Evolutionary conservation across 305 asterid genomes (phyloP).

Genomic region (Striga hermonthica): DNA sequence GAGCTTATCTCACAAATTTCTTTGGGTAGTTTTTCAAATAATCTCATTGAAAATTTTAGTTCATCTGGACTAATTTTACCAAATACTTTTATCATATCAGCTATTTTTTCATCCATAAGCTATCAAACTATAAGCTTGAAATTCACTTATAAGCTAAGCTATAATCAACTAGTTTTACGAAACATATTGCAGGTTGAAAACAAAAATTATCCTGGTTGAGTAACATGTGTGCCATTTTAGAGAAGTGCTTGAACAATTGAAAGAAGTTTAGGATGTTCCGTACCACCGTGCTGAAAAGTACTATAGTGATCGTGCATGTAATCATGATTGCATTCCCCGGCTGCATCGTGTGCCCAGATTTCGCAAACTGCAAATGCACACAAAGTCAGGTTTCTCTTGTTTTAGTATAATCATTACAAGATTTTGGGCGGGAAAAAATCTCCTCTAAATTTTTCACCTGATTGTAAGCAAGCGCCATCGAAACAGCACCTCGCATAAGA

Average conservation of each 20-base stretch:
- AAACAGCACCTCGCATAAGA: slow-evolving; percentile 83
- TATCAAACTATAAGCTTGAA: too few species aligned
- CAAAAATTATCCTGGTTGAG: too few species aligned
- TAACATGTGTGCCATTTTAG: too few species aligned
- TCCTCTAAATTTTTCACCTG: slow-evolving; percentile 45
- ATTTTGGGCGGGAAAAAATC: neutral
- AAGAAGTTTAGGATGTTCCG: slow-evolving; percentile 11
- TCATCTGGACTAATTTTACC: too few species aligned
- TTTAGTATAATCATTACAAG: neutral
- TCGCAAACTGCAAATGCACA: slow-evolving; percentile 53
- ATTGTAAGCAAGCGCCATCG: slow-evolving; percentile 82
- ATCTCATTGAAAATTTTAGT: too few species aligned
- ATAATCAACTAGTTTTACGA: too few species aligned
- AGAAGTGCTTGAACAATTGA: neutral
- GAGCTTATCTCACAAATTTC: too few species aligned
- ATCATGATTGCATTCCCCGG: slow-evolving; percentile 66
- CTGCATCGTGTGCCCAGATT: slow-evolving; percentile 59
- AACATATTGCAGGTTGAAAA: too few species aligned
- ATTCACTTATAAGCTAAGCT: too few species aligned
- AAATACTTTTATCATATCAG: too few species aligned
- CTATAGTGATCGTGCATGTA: slow-evolving; percentile 70
- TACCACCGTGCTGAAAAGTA: slow-evolving; percentile 74
- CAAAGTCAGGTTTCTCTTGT: neutral
- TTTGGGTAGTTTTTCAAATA: too few species aligned
- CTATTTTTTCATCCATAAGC: too few species aligned